Evolutionary conservation across 768 basidiomycete genomes (phyloP).

Genomic region (Xerocomellus chrysenteron): DNA sequence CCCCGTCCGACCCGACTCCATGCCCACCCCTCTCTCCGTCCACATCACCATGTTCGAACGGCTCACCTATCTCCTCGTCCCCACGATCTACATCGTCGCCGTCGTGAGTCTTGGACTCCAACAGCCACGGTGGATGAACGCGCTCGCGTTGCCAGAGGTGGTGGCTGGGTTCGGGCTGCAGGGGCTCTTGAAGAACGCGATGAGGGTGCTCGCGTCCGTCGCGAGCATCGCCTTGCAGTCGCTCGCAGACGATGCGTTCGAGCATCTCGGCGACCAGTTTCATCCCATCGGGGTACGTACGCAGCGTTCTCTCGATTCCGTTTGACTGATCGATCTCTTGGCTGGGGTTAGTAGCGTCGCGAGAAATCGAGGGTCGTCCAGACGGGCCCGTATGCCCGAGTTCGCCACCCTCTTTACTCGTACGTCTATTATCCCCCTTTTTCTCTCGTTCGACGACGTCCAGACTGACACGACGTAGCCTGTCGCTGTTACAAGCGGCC

Average conservation of each 20-base stretch:
- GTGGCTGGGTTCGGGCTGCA: not conserved
- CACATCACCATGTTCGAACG: not conserved
- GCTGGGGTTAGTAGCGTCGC: not conserved
- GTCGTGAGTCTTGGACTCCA: not conserved
- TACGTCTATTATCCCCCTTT: not conserved
- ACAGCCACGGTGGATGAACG: slow-evolving; percentile 1
- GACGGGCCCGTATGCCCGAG: slow-evolving; percentile 14
- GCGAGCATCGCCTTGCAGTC: not conserved
- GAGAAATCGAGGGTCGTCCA: slow-evolving; percentile 11
- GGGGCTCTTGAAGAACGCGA: not conserved
- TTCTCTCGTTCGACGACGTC: not conserved
- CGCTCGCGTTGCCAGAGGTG: not conserved
- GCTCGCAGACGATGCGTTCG: not conserved
- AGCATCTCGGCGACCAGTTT: slow-evolving; percentile 6
- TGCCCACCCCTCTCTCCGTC: not conserved
- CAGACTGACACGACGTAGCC: not conserved
- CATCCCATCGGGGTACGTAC: slow-evolving; percentile 4
- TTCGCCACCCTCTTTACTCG: not conserved
- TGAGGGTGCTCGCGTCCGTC: not conserved
- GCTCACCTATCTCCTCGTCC: not conserved
- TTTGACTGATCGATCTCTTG: no score
- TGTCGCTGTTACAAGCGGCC: not conserved
- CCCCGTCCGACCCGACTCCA: not conserved
- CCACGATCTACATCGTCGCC: not conserved
- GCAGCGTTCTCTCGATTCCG: no score